These are phyloP conservation scores for Ceratocystis diversiconidia DNA, from an alignment of 2,329 filamentous ascomycete species.

Conservation along the genomic window DNA sequence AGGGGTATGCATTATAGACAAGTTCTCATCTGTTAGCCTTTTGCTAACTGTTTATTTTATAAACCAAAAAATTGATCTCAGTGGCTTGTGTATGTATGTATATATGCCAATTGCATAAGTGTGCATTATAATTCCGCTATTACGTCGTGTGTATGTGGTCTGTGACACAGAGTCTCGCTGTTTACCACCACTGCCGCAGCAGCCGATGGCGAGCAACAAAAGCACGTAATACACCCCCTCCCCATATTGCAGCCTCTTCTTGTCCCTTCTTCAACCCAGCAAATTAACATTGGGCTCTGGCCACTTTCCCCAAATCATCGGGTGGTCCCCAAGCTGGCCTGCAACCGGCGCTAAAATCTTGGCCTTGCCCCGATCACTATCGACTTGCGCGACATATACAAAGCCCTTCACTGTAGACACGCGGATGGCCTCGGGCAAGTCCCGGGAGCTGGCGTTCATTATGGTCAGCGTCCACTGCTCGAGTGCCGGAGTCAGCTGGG, in stretches of 20 bases:
- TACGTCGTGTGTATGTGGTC: neutral
- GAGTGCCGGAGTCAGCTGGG: slow-evolving; percentile 52
- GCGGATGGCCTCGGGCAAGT: slow-evolving; percentile 56
- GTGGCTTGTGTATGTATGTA: neutral
- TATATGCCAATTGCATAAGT: neutral
- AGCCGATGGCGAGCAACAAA: neutral
- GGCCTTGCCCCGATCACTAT: slow-evolving; percentile 67
- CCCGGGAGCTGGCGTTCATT: slow-evolving; percentile 58
- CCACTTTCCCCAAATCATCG: slow-evolving; percentile 74
- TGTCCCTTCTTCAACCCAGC: slow-evolving; percentile 33
- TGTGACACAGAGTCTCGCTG: neutral
- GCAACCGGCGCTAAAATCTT: slow-evolving; percentile 73
- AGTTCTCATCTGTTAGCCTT: neutral
- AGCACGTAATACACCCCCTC: neutral
- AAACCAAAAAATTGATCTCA: neutral
- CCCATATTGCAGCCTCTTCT: neutral
- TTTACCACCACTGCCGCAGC: neutral
- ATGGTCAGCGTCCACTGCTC: slow-evolving; percentile 75
- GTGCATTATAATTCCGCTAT: neutral
- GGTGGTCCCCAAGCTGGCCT: slow-evolving; percentile 62
- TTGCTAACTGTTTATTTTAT: neutral
- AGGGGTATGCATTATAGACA: neutral
- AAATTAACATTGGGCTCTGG: slow-evolving; percentile 73
- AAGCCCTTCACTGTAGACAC: slow-evolving; percentile 83
- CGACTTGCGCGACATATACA: slow-evolving; percentile 81